Evolutionary conservation across 1,284 basidiomycete genomes (phyloP), one percentile per base, ranked within the genome.

Genomic region (Irpex lacteus): DNA sequence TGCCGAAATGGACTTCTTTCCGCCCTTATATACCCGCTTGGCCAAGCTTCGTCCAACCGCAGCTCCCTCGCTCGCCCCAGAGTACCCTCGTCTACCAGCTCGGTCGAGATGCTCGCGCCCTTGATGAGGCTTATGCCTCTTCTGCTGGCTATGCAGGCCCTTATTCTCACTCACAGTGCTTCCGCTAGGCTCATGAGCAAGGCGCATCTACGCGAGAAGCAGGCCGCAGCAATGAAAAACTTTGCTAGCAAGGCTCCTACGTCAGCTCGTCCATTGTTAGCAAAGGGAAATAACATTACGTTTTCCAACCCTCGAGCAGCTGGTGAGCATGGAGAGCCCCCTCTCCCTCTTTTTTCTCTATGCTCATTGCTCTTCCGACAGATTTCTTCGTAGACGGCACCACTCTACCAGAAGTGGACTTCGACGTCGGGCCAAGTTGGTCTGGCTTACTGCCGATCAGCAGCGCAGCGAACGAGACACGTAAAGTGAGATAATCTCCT

Each of bases 401-500:
- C 53, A 77, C 75, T 21, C 85, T 92, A 60, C 90, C 90, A 1
- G 81, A 88, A 63, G 87, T 92, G 21, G 81, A 87, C 67, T 92
- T 87, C 67, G 89, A 92, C 69, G 77, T 90, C 21, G 90, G 90
- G 1, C 87, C 90, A 3, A 90, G 88, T 68, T 92, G 89, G 88
- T 79, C 89, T 15, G 90, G 91, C 1, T 74, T 92, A 52, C 70
- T 92, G 60, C 90, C 91, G 9, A 91, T 92, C 62, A 90, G 88
- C 68, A 74, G 75, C 21, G 75, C 80, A 21, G 58, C 80, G 3
- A 80, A 88, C 54, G 90, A 91, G 73, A 88, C 85, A 4, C 81
- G 89, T 44, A 81, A 93, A 81, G 88, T 88, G 65, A 19, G 72
- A 55, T 36, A 38, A 37, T 36, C 47, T n/a, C 32, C 13, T 49